A percentile compares a stretch with the other conserved stretches of the same genome.
phyloP scores from a whole-genome alignment of 176 grass and related monocot species.

The Aegilops longissima region DNA sequence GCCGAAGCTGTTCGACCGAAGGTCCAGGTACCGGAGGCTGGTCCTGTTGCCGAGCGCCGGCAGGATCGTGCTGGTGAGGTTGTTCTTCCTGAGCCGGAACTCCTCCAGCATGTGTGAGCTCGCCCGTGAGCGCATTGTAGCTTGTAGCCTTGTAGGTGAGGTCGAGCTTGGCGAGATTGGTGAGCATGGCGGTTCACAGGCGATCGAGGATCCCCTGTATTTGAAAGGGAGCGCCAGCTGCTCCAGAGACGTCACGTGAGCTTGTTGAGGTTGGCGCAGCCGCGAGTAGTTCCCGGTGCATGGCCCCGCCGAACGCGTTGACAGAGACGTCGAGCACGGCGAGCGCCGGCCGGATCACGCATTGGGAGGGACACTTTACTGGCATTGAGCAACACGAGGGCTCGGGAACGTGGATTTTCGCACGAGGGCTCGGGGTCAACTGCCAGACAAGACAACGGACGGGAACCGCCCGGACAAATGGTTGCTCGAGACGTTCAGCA shows the following conservation, averaged over 20 bases:
- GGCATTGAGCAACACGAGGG: constrained; percentile 33
- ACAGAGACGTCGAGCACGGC: constrained; percentile 37
- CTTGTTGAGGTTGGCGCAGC: constrained; percentile 36
- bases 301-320: constrained; percentile 26
- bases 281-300: constrained; percentile 17
- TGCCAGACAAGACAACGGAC: constrained; percentile 16
- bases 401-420: too few species aligned
- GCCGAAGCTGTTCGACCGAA: constrained; percentile 40
- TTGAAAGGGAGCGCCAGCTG: constrained; percentile 27
- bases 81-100: constrained; percentile 20
- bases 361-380: constrained; percentile 41
- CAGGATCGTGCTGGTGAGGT: constrained; percentile 33
- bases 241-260: constrained; percentile 34
- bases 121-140: constrained; percentile 36
- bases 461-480: constrained; percentile 35
- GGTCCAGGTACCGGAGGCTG: constrained; percentile 21
- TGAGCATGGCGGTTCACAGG: constrained; percentile 5
- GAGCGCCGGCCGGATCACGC: neutral
- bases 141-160: neutral
- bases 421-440: neutral
- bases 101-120: constrained; percentile 25
- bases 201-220: constrained; percentile 29
- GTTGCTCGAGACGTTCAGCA: constrained; percentile 21
- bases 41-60: constrained; percentile 39
- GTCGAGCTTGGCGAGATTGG: constrained; percentile 30